These are phyloP conservation scores for Cladophialophora psammophila DNA, from an alignment of 2,329 filamentous ascomycete species.

Conservation along the genomic window DNA sequence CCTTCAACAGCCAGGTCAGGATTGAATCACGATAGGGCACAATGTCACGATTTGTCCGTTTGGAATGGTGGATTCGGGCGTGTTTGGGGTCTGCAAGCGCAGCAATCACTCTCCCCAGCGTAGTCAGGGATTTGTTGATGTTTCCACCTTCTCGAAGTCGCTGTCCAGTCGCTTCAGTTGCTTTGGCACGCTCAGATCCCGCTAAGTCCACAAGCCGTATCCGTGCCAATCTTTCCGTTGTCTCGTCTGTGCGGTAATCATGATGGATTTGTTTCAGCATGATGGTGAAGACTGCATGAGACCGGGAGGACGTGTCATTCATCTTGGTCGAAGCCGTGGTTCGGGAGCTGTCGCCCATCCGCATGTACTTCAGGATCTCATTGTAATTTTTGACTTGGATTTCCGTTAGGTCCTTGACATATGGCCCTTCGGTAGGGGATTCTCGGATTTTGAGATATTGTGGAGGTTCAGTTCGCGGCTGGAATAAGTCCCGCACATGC, in stretches of 20 bases:
- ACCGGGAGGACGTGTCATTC: slow-evolving; percentile 97
- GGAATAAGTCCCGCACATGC: slow-evolving; percentile 91
- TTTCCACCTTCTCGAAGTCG: slow-evolving; percentile 93
- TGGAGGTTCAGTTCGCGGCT: slow-evolving; percentile 78
- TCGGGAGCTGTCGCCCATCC: slow-evolving; percentile 82
- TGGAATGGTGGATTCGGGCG: slow-evolving; percentile 52
- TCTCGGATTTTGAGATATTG: slow-evolving; percentile 98
- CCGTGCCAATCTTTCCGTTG: slow-evolving; percentile 89
- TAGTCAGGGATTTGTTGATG: slow-evolving; percentile 98
- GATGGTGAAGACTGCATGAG: slow-evolving; percentile 97
- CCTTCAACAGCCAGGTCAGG: slow-evolving; percentile 86
- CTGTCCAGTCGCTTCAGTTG: slow-evolving; percentile 91
- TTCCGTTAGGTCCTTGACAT: slow-evolving; percentile 95
- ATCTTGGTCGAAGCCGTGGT: slow-evolving; percentile 96
- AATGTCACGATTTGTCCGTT: slow-evolving; percentile 72
- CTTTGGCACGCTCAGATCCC: slow-evolving; percentile 91
- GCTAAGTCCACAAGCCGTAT: slow-evolving; percentile 95
- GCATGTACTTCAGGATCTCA: slow-evolving; percentile 92
- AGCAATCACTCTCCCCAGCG: slow-evolving; percentile 92
- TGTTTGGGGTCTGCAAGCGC: slow-evolving; percentile 80
- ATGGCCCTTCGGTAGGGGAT: slow-evolving; percentile 91
- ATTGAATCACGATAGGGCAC: slow-evolving; percentile 94
- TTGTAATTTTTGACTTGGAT: slow-evolving; percentile 85
- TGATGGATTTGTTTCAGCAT: slow-evolving; percentile 98
- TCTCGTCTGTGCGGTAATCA: slow-evolving; percentile 96